Evolutionary conservation across 495 filamentous ascomycete species (phyloP), one percentile per base, ranked within the genome.

Genomic region (Penicillium coprophilum): DNA sequence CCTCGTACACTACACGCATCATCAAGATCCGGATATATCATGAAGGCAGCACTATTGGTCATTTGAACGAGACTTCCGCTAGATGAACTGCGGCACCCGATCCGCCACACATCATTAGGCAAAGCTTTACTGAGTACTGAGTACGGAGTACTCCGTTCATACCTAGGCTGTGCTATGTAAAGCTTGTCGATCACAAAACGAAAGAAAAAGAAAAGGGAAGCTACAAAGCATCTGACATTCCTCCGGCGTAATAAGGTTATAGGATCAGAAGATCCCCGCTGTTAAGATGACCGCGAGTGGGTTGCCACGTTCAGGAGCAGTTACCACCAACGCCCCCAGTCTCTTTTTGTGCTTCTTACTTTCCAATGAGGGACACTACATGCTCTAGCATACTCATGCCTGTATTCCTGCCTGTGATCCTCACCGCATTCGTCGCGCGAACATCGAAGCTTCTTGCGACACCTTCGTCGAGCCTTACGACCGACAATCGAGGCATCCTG

Each of bases 291-390:
- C 53, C 3, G 24, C 40, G 34, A 46, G 60, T 68, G 65, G 63
- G 57, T 57, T 50, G 38, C 63, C 63, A 65, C 63, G 63, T 66
- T 68, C 56, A 54, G 48, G 23, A 63, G 56, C 44, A 57, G 21
- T 59, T 53, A 40, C 47, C 55, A 57, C 32, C 43, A 50, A 45
- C 55, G 53, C 48, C 41, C 41, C 32, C 45, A 55, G 44, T 28
- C 47, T 53, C 17, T 50, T 31, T 31, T 31, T 31, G 1, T 21
- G 30, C 21, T 20, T 32, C 46, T 20, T 27, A 20, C 17, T 43
- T 43, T 17, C 8, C 39, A 5, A 28, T 6, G 6, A 28, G 15
- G 19, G 13, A 31, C 21, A 9, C 40, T 9, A 40, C 15, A 15
- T 23, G n/a, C 21, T 51, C 27, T 40, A 23, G 21, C 13, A 39